Percentiles rank a stretch among this genome's conserved stretches.
Evolutionary conservation across 345 rosid species (phyloP).

Genomic region (Garcia nutans): DNA sequence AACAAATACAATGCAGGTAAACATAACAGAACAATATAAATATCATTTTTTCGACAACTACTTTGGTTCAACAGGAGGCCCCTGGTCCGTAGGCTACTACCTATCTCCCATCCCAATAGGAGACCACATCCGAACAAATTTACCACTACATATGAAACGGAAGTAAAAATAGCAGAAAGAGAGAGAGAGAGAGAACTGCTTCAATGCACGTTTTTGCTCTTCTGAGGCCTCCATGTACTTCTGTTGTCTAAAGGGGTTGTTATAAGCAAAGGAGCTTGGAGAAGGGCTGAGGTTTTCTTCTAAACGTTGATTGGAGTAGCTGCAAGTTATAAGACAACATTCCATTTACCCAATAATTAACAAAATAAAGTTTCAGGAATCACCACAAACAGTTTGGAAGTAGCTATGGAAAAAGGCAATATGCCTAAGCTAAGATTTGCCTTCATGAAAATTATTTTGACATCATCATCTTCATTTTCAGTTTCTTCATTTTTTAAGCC

Average conservation of each 20-base stretch:
- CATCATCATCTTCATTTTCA: no score
- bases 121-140: background rate
- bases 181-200: slow-evolving; percentile 42
- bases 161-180: background rate
- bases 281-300: slow-evolving; percentile 41
- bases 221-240: slow-evolving; percentile 28
- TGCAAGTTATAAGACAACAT: slow-evolving; percentile 28
- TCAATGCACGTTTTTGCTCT: slow-evolving; percentile 45
- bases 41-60: no score
- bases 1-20: slow-evolving; percentile 14
- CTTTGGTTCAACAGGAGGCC: background rate
- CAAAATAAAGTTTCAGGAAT: background rate
- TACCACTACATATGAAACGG: background rate
- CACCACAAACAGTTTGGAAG: background rate
- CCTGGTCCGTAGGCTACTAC: background rate
- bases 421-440: background rate
- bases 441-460: background rate
- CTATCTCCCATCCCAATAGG: background rate
- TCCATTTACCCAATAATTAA: background rate
- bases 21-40: background rate
- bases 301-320: slow-evolving; percentile 35
- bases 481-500: background rate
- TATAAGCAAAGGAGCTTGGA: slow-evolving; percentile 34
- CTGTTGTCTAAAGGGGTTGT: slow-evolving; percentile 33
- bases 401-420: background rate